phyloP scores from a whole-genome alignment of 352 stramenopile genomes.

The Thalassiosira livingstoniorum region DNA sequence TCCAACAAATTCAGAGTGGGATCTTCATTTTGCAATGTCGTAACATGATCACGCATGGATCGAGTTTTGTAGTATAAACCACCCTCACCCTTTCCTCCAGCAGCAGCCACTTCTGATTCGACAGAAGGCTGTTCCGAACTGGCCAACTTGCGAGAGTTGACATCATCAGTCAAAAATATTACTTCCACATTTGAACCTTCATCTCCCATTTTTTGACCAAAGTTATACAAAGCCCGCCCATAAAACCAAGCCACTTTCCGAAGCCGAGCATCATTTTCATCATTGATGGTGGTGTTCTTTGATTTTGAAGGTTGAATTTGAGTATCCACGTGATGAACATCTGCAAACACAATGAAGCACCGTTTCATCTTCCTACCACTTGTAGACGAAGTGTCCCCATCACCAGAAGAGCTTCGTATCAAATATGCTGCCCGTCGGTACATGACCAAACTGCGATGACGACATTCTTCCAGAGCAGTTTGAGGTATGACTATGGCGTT shows the following conservation, averaged over 20 bases:
- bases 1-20: constrained; percentile 70
- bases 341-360: constrained; percentile 79
- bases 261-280: constrained; percentile 81
- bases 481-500: constrained; percentile 81
- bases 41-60: constrained; percentile 70
- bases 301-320: constrained; percentile 36
- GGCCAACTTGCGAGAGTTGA: constrained; percentile 58
- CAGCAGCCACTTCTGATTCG: background rate
- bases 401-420: constrained; percentile 49
- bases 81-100: constrained; percentile 37
- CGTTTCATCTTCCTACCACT: constrained; percentile 12
- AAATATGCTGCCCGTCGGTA: constrained; percentile 79
- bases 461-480: constrained; percentile 77
- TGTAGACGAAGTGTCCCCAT: constrained; percentile 17
- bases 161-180: constrained; percentile 80
- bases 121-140: constrained; percentile 36
- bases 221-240: constrained; percentile 40
- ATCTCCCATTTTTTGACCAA: constrained; percentile 19
- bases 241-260: constrained; percentile 73
- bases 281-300: constrained; percentile 61
- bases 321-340: constrained; percentile 80
- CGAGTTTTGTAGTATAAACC: constrained; percentile 43
- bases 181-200: constrained; percentile 54
- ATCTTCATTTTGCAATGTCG: constrained; percentile 72
- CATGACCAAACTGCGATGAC: constrained; percentile 67